A percentile compares a stretch with the other conserved stretches of the same genome.
Evolutionary conservation across 2,329 filamentous ascomycete genomes (phyloP).

Genomic region (Fusarium tuaranense): DNA sequence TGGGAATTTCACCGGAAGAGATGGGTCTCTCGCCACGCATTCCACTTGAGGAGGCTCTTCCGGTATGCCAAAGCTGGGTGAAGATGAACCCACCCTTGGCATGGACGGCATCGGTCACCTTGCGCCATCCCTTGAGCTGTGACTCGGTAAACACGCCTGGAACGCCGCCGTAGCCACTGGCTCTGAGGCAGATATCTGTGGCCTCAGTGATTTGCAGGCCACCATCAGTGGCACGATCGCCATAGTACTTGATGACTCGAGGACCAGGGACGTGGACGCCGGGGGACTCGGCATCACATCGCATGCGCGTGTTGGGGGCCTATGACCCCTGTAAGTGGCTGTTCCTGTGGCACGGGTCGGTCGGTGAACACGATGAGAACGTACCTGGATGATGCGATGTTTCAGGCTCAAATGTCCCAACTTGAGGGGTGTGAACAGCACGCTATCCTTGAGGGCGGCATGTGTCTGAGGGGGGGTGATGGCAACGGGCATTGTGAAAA

Average conservation of each 20-base stretch:
- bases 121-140: constrained; percentile 46
- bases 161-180: constrained; percentile 46
- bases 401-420: constrained; percentile 48
- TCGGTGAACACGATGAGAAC: not conserved
- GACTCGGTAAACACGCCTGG: constrained; percentile 46
- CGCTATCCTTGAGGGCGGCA: constrained; percentile 41
- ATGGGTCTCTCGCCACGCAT: constrained; percentile 38
- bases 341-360: not conserved
- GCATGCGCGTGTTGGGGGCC: constrained; percentile 41
- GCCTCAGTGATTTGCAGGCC: constrained; percentile 48
- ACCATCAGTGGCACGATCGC: constrained; percentile 49
- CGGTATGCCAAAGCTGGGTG: constrained; percentile 71
- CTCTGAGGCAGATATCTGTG: constrained; percentile 46
- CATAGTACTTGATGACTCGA: constrained; percentile 45
- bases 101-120: constrained; percentile 44
- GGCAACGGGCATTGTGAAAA: constrained; percentile 48
- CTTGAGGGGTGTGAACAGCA: constrained; percentile 50
- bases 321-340: not conserved
- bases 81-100: constrained; percentile 59
- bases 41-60: constrained; percentile 60
- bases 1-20: constrained; percentile 45
- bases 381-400: constrained; percentile 53
- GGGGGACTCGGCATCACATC: constrained; percentile 45
- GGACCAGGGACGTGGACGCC: constrained; percentile 50
- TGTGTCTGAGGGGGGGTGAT: constrained; percentile 32